Percentiles rank a stretch among this genome's conserved stretches.
Evolutionary conservation across 495 filamentous ascomycete species (phyloP).

Genomic region (Massariosphaeria phaeospora): DNA sequence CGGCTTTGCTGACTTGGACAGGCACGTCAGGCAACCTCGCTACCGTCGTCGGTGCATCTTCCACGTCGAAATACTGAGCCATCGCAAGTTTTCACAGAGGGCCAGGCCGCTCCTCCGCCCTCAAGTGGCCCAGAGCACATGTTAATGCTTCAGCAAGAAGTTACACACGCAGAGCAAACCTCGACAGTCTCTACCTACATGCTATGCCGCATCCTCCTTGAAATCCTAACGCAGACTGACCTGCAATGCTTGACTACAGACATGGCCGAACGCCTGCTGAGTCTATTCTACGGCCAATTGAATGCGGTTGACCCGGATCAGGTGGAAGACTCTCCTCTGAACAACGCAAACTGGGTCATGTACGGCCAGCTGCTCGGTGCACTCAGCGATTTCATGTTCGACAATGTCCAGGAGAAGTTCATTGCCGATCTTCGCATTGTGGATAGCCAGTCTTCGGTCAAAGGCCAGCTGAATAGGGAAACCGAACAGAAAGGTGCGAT

Average conservation of each 20-base stretch:
- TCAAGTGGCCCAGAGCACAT: constrained; percentile 17
- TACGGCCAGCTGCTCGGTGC: constrained; percentile 86
- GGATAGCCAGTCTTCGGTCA: constrained; percentile 65
- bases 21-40: constrained; percentile 25
- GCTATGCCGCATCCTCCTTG: constrained; percentile 86
- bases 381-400: constrained; percentile 89
- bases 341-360: constrained; percentile 89
- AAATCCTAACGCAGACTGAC: constrained; percentile 86
- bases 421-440: constrained; percentile 70
- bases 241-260: constrained; percentile 74
- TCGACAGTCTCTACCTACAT: constrained; percentile 92
- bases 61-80: constrained; percentile 33
- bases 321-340: constrained; percentile 69
- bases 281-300: constrained; percentile 88
- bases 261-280: constrained; percentile 85
- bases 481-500: constrained; percentile 75
- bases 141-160: constrained; percentile 51
- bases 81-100: constrained; percentile 15
- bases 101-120: constrained; percentile 5
- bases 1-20: constrained; percentile 2
- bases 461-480: constrained; percentile 52
- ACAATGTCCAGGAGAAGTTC: constrained; percentile 75
- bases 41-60: constrained; percentile 19
- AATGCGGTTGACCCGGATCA: constrained; percentile 81
- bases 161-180: constrained; percentile 72